phyloP scores from a whole-genome alignment of 176 grass and related monocot genomes.

The Phyllostachys edulis region DNA sequence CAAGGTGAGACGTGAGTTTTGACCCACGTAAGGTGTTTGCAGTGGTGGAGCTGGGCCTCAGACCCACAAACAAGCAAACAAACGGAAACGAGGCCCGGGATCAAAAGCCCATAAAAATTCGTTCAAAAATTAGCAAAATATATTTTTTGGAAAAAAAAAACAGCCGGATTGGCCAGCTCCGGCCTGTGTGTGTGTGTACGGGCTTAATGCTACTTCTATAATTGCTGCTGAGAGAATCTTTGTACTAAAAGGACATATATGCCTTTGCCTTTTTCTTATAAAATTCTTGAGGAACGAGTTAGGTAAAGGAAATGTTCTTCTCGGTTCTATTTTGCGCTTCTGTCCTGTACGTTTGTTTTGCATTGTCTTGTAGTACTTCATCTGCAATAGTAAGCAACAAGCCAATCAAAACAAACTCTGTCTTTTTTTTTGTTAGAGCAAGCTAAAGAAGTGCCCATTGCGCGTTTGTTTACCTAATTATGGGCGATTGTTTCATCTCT shows the following conservation, averaged over 20 bases:
- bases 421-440: not conserved
- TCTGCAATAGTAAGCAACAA: too few species aligned
- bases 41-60: too few species aligned
- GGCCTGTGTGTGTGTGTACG: too few species aligned
- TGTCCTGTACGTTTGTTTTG: not conserved
- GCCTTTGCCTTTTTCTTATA: conserved; percentile 30
- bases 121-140: too few species aligned
- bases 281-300: conserved; percentile 33
- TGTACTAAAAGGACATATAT: conserved; percentile 43
- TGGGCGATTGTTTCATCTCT: not conserved
- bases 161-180: too few species aligned
- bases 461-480: not conserved
- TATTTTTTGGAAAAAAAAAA: too few species aligned
- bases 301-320: conserved; percentile 40
- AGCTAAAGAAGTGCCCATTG: not conserved
- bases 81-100: too few species aligned
- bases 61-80: too few species aligned
- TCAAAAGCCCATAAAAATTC: too few species aligned
- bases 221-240: conserved; percentile 34
- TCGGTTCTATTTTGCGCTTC: not conserved
- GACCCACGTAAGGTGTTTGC: too few species aligned
- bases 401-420: not conserved
- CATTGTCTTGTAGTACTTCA: not conserved
- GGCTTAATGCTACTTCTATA: conserved; percentile 44
- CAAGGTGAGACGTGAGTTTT: too few species aligned